Base-by-base conservation (phyloP, 148 eudicot species). In the Camellia sinensis region DNA sequence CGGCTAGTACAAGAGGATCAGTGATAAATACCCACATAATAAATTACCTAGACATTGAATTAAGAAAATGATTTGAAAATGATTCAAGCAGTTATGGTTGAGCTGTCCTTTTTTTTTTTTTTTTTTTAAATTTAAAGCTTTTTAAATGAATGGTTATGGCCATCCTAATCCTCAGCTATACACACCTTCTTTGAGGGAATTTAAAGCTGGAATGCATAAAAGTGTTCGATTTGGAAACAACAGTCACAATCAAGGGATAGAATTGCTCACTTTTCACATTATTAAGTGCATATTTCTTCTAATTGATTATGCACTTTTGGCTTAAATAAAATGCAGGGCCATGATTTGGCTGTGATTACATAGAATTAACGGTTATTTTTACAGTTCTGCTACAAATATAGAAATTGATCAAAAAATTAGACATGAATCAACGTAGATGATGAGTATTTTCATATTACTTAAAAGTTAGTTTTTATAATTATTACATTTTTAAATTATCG, bases 141-240 rank as follows among this genome's bases (percentile, higher is more conserved):
- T 57, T 69, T 60, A 60, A 68, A 70, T 71, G 70, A 71, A 57
- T 79, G 66, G n/a, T 9, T 46, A 7, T 48, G 8, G 44, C 81
- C 7, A 21, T 40, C 48, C 53, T 68, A 40, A 67, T 37, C 64
- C 46, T 41, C 37, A 54, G 76, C 76, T 29, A 73, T 52, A 22
- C 4, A 21, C 61, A 14, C 12, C 14, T 14, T 4, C 6, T 21
- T 69, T n/a, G 15, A 67, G 11, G 10, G 2, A 15, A 3, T 5
- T 77, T 67, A 74, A 37, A 67, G 80, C 72, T 78, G 80, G 80
- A 65, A 48, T 65, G 60, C 61, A 52, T 48, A 46, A 63, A 29
- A 29, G 19, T 43, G 4, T 8, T 21, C 15, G 6, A 8, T 48
- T 64, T 19, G 7, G 8, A 50, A 76, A 65, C 6, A 65, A 48